A percentile compares a stretch with the other conserved stretches of the same genome.
These are phyloP conservation scores for Selaginella moellendorffii DNA, from an alignment of 75 land plant genomes.

Conservation along the genomic window DNA sequence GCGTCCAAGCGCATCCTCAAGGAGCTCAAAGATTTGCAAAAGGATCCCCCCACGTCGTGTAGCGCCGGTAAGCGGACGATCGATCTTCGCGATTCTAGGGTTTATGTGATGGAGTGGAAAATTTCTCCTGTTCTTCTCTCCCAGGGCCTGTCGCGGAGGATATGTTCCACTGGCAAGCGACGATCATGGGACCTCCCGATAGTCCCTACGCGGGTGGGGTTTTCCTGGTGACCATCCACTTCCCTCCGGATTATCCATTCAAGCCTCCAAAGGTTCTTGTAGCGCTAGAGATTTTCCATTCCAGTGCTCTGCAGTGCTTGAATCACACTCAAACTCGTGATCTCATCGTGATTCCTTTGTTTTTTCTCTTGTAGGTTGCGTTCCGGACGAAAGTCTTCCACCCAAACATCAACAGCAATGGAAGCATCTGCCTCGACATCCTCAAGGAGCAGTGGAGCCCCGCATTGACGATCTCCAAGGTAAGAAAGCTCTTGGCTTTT, in stretches of 20 bases:
- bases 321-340: too few relatives aligned
- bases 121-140: too few relatives aligned
- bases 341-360: too few relatives aligned
- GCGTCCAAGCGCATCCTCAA: constrained; percentile 53
- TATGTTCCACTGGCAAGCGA: constrained; percentile 11
- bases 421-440: constrained; percentile 4
- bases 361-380: neutral
- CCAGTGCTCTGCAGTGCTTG: too few relatives aligned
- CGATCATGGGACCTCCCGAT: constrained; percentile 7
- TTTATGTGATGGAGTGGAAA: too few relatives aligned
- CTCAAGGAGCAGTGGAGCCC: constrained; percentile 10
- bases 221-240: constrained; percentile 11
- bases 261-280: constrained; percentile 11
- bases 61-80: constrained; percentile 41
- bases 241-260: constrained; percentile 22
- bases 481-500: neutral
- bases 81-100: too few relatives aligned
- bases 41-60: constrained; percentile 54
- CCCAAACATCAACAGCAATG: constrained; percentile 10
- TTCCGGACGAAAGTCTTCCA: constrained; percentile 5
- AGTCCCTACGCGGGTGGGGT: constrained; percentile 3
- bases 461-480: constrained; percentile 7
- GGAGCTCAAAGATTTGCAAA: constrained; percentile 53
- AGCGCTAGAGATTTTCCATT: too few relatives aligned
- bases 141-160: constrained; percentile 2